Evolutionary conservation across 2,329 filamentous ascomycete species (phyloP), one percentile per base, ranked within the genome.

Genomic region (Penicillium hesseltinei): DNA sequence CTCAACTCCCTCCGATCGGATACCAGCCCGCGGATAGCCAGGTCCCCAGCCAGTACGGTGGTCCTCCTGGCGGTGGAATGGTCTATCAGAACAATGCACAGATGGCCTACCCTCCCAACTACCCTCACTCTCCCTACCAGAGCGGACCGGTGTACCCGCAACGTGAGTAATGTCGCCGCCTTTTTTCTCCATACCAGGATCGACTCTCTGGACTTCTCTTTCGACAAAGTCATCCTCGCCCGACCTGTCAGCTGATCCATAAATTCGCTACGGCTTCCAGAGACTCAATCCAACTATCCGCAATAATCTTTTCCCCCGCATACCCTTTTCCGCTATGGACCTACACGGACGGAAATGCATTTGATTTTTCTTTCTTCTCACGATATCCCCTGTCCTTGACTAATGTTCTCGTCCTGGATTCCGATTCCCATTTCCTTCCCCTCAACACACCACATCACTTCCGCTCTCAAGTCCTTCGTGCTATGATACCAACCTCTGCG

Each of bases 1-100:
- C 87, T 56, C 89, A 91, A 68, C 79, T 92, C 31, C 89, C 89
- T 45, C 89, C 89, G 2, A 90, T 92, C 68, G 87, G 87, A 13
- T 92, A 91, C 68, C 84, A 88, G 68, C 80, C 84, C 46, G 77
- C 78, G 31, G 79, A 82, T 47, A 77, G 78, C 54, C 80, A 83
- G 65, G 78, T 81, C 23, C 78, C 81, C 71, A 80, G 74, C 57
- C 86, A 88, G 66, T 91, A 91, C 68, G 83, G 86, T 40, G 81
- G 47, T 9, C 54, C 84, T n/a, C 84, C 86, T 50, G 73, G 73
- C 51, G 71, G 71, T 52, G 76, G 75, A 23, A 77, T 80, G 68
- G 78, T 80, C 55, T 80, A 80, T 61, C 75, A 77, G 64, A 74
- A 74, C 57, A 80, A 80, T 57, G 77, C 77, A 52, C 78, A 80